Evolutionary conservation across 768 basidiomycete species (phyloP), one percentile per base, ranked within the genome.

Genomic region (Kwoniella bestiolae): DNA sequence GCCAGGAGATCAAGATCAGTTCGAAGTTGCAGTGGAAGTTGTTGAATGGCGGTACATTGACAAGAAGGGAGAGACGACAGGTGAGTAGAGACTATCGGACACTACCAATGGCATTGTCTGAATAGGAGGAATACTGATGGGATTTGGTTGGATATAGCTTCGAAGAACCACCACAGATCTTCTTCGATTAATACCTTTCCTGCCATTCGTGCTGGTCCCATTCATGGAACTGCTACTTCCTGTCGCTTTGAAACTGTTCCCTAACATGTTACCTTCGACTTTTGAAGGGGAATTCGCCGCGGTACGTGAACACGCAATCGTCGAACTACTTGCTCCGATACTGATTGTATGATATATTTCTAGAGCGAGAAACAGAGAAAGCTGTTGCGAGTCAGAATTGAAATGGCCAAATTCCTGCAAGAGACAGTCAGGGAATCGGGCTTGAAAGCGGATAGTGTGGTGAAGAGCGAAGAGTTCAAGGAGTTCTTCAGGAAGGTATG

Each of bases 371-470:
- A 99, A 81, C 87, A 95, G 76, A 89, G 95, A 73, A 98, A 97
- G 78, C 85, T 97, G 3, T 88, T 99, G 49, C 89, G 93, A 63
- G 92, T 96, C 28, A 86, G 95, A 63, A 85, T 99, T 35, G 94
- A 96, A 80, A 98, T 97, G 95, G 96, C 96, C 74, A 98, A 99
- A 79, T 99, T 98, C 85, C 85, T 99, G 26, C 95, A 97, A 74
- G 96, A 99, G 81, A 98, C 96, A 0, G 86, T 99, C 49, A 88
- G 92, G 41, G 96, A 97, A 83, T 92, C 91, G 1, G 93, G 92
- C 41, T 84, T 97, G 65, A 94, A 91, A 80, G 92, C 92, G 8
- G 93, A 95, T 68, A 81, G 78, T 78, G 96, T 99, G 63, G 88
- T 97, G 64, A 91, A 92, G 68, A 90, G 87, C 45, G 94, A 96